Conservation (phyloP, 495 filamentous ascomycete species). For the Penicillium subrubescens region DNA sequence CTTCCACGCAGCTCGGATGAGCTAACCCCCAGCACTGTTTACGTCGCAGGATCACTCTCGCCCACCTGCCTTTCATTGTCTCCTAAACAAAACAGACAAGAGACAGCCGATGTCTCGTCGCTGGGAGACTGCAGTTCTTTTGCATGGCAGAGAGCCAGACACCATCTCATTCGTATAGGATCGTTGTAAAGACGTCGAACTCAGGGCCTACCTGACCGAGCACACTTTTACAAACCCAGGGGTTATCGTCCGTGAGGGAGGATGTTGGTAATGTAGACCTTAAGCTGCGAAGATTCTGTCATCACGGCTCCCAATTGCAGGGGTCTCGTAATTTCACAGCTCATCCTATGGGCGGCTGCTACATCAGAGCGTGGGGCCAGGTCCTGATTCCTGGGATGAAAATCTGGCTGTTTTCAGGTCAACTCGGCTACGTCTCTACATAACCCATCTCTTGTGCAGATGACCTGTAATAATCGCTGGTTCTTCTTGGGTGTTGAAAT, state of each 20-base stretch:
- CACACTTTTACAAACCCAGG: too few species aligned
- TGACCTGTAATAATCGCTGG: not conserved
- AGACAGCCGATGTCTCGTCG: too few species aligned
- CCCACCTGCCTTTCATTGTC: too few species aligned
- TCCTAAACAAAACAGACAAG: too few species aligned
- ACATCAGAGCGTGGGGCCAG: not conserved
- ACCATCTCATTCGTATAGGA: not conserved
- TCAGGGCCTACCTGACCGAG: too few species aligned
- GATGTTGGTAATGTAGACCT: not conserved
- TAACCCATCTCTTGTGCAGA: not conserved
- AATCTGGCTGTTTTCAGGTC: not conserved
- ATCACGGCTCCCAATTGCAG: not conserved
- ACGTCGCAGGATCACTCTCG: too few species aligned
- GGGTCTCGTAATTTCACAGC: not conserved
- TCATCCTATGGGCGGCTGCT: not conserved
- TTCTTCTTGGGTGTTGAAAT: not conserved
- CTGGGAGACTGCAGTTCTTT: too few species aligned
- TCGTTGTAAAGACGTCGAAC: not conserved
- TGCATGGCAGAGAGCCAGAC: not conserved
- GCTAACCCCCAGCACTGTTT: too few species aligned
- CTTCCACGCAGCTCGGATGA: too few species aligned
- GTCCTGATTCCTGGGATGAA: not conserved
- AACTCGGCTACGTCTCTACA: not conserved
- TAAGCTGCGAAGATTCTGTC: not conserved
- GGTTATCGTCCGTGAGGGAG: not conserved